Conservation (phyloP, 306 rosid genomes). For the Lathyrus tuberosus region DNA sequence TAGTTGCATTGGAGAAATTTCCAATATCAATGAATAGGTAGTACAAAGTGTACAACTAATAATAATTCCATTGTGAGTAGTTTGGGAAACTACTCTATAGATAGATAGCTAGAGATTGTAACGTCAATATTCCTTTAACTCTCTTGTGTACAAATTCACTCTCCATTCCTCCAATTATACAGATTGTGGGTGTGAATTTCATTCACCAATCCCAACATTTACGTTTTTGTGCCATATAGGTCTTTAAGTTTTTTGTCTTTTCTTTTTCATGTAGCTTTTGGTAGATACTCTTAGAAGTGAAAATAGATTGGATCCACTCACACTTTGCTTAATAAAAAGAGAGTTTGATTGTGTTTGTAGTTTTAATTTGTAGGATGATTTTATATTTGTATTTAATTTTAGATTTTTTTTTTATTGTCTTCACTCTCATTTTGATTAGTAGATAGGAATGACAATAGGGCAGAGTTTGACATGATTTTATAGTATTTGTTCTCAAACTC, state of each 20-base stretch:
- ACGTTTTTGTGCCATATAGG: background rate
- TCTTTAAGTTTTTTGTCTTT: too few relatives aligned
- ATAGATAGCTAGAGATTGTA: background rate
- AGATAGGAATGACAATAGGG: too few relatives aligned
- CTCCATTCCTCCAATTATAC: background rate
- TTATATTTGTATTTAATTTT: too few relatives aligned
- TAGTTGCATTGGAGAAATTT: slow-evolving; percentile 32
- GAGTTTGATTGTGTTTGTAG: too few relatives aligned
- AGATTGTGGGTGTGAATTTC: slow-evolving; percentile 5
- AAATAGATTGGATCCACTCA: too few relatives aligned
- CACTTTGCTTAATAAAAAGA: too few relatives aligned
- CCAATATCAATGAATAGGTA: slow-evolving; percentile 1
- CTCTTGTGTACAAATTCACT: slow-evolving; percentile 4
- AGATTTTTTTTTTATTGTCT: too few relatives aligned
- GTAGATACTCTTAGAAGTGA: too few relatives aligned
- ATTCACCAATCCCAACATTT: background rate
- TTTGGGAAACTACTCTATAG: slow-evolving; percentile 6
- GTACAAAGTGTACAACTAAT: background rate
- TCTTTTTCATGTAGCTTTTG: background rate
- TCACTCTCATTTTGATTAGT: too few relatives aligned
- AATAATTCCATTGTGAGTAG: background rate
- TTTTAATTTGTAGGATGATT: too few relatives aligned
- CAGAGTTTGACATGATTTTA: too few relatives aligned
- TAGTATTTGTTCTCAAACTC: too few relatives aligned
- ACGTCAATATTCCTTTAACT: slow-evolving; percentile 31